Conservation (phyloP, 352 stramenopile species). For the Pythium rishiriense region DNA sequence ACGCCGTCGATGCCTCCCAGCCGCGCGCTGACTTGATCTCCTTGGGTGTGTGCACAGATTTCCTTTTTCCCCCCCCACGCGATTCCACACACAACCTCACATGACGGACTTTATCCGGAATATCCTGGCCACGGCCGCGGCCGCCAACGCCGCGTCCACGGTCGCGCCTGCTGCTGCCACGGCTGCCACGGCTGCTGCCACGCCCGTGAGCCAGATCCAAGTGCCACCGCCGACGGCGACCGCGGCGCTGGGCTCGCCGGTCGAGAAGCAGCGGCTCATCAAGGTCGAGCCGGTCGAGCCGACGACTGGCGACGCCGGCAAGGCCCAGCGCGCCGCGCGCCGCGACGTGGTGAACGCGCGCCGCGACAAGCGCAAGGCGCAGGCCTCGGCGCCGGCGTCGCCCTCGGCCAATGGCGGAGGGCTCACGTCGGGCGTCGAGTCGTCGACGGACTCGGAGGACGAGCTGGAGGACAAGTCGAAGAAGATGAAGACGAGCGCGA, state of each 20-base stretch:
- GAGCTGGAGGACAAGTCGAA: slow-evolving; percentile 47
- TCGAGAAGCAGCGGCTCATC: slow-evolving; percentile 53
- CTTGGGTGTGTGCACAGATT: not conserved
- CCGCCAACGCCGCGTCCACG: slow-evolving; percentile 11
- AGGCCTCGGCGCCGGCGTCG: slow-evolving; percentile 27
- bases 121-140: slow-evolving; percentile 56
- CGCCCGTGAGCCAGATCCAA: slow-evolving; percentile 64
- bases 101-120: slow-evolving; percentile 84
- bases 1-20: not conserved
- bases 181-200: slow-evolving; percentile 19
- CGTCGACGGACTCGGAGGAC: slow-evolving; percentile 19
- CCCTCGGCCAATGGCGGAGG: not conserved
- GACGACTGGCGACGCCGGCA: slow-evolving; percentile 31
- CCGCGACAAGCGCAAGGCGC: slow-evolving; percentile 77
- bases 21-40: not conserved
- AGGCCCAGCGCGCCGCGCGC: slow-evolving; percentile 65
- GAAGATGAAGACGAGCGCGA: slow-evolving; percentile 78
- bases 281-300: slow-evolving; percentile 49
- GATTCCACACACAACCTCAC: not conserved
- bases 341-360: slow-evolving; percentile 68
- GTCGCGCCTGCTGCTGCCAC: not conserved
- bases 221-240: slow-evolving; percentile 36
- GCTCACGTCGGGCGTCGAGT: slow-evolving; percentile 18
- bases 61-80: not conserved
- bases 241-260: slow-evolving; percentile 18